Evolutionary conservation across 257 asterid species (phyloP).

Genomic region (Rubia yunnanensis): DNA sequence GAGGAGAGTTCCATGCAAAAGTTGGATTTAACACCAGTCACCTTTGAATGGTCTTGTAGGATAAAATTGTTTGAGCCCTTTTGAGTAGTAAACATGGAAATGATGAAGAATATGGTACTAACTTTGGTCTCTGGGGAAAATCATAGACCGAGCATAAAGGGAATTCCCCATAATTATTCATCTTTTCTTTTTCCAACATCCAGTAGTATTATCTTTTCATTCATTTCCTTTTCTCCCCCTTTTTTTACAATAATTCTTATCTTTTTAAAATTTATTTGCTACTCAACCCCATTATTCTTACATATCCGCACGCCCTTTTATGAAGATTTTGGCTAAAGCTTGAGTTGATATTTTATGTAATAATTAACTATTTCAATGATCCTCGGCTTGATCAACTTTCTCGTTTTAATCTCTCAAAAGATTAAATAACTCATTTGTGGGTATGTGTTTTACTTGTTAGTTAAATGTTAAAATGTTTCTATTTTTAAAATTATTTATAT

Average conservation of each 20-base stretch:
- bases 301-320: slow-evolving; percentile 25
- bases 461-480: too few species aligned
- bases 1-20: neutral
- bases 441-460: too few species aligned
- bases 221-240: neutral
- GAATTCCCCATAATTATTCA: slow-evolving; percentile 6
- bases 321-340: slow-evolving; percentile 14
- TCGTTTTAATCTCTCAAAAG: too few species aligned
- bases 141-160: slow-evolving; percentile 21
- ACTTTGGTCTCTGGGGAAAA: neutral
- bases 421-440: too few species aligned
- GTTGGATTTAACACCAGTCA: neutral
- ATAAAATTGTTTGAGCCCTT: neutral
- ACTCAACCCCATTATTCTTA: slow-evolving; percentile 12
- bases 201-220: slow-evolving; percentile 8
- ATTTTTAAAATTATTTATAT: too few species aligned
- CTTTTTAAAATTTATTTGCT: neutral
- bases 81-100: slow-evolving; percentile 5
- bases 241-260: neutral
- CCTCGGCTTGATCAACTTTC: neutral
- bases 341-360: neutral
- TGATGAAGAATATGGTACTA: slow-evolving; percentile 6
- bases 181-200: slow-evolving; percentile 21
- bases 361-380: neutral
- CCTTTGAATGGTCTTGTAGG: neutral